Evolutionary conservation across 192 early-diverging fungal genomes (phyloP).

Genomic region (Coemansia biformis): DNA sequence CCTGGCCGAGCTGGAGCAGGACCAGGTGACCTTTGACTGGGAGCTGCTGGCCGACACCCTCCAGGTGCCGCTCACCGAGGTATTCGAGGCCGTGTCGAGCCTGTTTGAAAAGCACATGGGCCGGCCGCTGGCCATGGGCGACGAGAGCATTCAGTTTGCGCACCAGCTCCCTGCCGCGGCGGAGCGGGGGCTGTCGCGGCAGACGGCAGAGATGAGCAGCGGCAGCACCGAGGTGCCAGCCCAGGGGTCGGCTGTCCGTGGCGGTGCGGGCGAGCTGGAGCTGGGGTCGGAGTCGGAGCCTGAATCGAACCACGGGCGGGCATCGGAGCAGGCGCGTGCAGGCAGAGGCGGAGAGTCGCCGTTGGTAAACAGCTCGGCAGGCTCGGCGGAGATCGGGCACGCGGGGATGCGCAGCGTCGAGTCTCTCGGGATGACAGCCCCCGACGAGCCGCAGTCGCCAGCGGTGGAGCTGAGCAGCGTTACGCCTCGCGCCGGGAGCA

Average conservation of each 20-base stretch:
- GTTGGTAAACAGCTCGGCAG: slow-evolving; percentile 10
- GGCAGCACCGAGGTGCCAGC: too few relatives aligned
- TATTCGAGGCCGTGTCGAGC: slow-evolving; percentile 33
- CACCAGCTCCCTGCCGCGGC: too few relatives aligned
- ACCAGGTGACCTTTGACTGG: slow-evolving; percentile 51
- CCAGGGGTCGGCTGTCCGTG: too few relatives aligned
- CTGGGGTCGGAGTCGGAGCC: too few relatives aligned
- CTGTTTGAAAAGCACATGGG: slow-evolving; percentile 36
- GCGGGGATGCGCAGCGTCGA: slow-evolving; percentile 38
- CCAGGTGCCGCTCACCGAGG: slow-evolving; percentile 17
- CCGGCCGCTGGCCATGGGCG: slow-evolving; percentile 13
- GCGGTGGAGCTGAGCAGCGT: slow-evolving; percentile 25
- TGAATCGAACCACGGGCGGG: too few relatives aligned
- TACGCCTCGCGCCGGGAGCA: slow-evolving; percentile 15
- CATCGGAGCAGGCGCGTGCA: too few relatives aligned
- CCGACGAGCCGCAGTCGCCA: slow-evolving; percentile 18
- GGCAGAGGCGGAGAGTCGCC: too few relatives aligned
- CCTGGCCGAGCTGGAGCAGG: slow-evolving; percentile 42
- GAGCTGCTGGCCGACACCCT: slow-evolving; percentile 30
- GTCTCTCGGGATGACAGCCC: slow-evolving; percentile 7
- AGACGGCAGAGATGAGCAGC: too few relatives aligned
- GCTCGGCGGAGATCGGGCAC: slow-evolving; percentile 19
- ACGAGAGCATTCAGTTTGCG: slow-evolving; percentile 20
- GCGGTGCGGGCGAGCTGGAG: neutral
- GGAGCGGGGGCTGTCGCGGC: too few relatives aligned